A percentile compares a stretch with the other conserved stretches of the same genome.
These are phyloP conservation scores for Corymbia calophylla DNA, from an alignment of 441 rosid genomes.

Conservation along the genomic window DNA sequence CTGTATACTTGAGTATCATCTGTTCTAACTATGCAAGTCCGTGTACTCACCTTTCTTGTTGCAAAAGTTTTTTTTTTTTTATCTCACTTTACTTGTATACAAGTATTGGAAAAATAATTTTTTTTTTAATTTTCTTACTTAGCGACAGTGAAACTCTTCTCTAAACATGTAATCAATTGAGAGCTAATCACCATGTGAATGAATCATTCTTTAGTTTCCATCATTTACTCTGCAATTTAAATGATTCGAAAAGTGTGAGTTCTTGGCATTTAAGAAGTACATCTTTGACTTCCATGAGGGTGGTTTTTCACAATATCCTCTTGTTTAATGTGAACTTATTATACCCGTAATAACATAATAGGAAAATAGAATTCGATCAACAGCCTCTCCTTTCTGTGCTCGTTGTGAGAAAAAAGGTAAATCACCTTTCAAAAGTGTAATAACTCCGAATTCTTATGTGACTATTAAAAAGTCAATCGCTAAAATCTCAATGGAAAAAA, in stretches of 20 bases:
- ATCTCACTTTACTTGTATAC: neutral
- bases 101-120: neutral
- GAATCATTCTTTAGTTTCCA: neutral
- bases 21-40: neutral
- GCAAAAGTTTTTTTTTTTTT: neutral
- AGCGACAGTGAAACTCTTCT: neutral
- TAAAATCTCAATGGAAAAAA: neutral
- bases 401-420: neutral
- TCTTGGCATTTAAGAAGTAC: neutral
- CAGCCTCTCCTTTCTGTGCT: neutral
- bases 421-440: neutral
- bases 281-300: neutral
- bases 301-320: neutral
- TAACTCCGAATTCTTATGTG: neutral
- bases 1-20: neutral
- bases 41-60: neutral
- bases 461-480: neutral
- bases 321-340: neutral
- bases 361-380: neutral
- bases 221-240: neutral
- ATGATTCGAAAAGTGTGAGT: neutral
- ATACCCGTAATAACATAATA: accelerated
- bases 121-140: neutral
- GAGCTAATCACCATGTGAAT: neutral
- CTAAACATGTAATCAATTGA: neutral